Conservation (phyloP, 352 stramenopile species). For the Phytophthora idaei region DNA sequence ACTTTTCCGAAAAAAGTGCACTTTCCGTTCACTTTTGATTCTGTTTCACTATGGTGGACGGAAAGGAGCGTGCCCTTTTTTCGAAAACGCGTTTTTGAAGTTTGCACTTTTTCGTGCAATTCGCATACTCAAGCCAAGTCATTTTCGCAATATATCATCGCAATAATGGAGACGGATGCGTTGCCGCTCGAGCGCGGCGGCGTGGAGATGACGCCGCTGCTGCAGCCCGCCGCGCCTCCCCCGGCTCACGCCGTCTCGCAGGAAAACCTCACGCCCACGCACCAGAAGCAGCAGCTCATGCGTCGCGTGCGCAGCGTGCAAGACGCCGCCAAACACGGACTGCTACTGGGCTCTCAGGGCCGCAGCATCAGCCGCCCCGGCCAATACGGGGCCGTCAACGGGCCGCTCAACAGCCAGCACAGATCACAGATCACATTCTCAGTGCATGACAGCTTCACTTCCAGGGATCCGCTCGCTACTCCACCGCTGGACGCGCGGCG, state of each 20-base stretch:
- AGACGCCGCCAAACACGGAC: constrained; percentile 33
- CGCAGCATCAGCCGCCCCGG: constrained; percentile 18
- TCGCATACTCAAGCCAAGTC: constrained; percentile 3
- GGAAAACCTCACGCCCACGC: constrained; percentile 45
- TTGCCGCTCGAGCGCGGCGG: constrained; percentile 56
- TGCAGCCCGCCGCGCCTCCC: background rate
- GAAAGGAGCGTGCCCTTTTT: too few species aligned
- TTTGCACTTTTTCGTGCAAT: too few species aligned
- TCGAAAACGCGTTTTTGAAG: too few species aligned
- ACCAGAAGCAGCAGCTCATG: constrained; percentile 43
- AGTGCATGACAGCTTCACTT: constrained; percentile 15
- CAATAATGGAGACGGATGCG: constrained; percentile 52
- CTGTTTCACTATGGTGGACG: too few species aligned
- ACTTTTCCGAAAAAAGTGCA: too few species aligned
- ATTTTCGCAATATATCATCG: background rate
- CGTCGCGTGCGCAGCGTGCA: constrained; percentile 69
- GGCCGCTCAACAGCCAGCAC: constrained; percentile 15
- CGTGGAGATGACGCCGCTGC: constrained; percentile 49
- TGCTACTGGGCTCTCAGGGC: constrained; percentile 17
- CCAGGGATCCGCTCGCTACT: background rate
- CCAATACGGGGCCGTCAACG: constrained; percentile 18
- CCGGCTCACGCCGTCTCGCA: constrained; percentile 47
- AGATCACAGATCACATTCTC: constrained; percentile 26
- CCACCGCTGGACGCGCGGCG: constrained; percentile 9
- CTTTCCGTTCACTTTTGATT: too few species aligned